Conservation (phyloP, 2,329 filamentous ascomycete species). For the Fusarium sp. region DNA sequence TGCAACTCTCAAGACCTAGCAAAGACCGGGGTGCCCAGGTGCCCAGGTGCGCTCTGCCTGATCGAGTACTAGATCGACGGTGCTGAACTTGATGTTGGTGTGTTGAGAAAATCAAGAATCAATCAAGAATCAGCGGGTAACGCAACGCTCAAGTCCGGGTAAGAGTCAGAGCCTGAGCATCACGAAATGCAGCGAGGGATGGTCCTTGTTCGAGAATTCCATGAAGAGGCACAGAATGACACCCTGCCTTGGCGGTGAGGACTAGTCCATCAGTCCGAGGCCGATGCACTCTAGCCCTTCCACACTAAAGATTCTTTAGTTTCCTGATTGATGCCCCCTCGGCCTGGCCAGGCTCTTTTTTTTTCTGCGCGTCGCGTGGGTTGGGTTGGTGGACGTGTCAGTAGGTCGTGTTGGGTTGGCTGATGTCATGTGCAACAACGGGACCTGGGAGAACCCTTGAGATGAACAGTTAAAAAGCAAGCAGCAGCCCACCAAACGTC, state of each 20-base stretch:
- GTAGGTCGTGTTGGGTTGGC: background rate
- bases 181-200: background rate
- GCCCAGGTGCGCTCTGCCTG: conserved; percentile 7
- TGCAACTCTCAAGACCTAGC: conserved; percentile 21
- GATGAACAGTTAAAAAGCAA: conserved; percentile 5
- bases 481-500: conserved; percentile 10
- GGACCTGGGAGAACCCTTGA: conserved; percentile 18
- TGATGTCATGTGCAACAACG: conserved; percentile 38
- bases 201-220: conserved; percentile 28
- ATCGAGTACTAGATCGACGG: conserved; percentile 13
- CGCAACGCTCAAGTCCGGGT: background rate
- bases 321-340: background rate
- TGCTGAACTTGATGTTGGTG: conserved; percentile 15
- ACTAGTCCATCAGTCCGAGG: conserved; percentile 7
- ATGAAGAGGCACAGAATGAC: conserved; percentile 25
- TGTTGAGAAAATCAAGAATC: conserved; percentile 29
- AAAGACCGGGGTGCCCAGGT: conserved; percentile 11
- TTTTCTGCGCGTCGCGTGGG: conserved; percentile 21
- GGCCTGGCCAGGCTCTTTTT: background rate
- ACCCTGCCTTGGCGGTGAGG: conserved; percentile 33
- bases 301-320: conserved; percentile 1
- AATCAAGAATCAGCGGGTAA: conserved; percentile 4
- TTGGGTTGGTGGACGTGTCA: background rate
- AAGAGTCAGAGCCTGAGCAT: background rate
- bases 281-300: background rate